Evolutionary conservation across 2,329 filamentous ascomycete species (phyloP).

Genomic region (Stagonosporopsis cucurbitacearum): DNA sequence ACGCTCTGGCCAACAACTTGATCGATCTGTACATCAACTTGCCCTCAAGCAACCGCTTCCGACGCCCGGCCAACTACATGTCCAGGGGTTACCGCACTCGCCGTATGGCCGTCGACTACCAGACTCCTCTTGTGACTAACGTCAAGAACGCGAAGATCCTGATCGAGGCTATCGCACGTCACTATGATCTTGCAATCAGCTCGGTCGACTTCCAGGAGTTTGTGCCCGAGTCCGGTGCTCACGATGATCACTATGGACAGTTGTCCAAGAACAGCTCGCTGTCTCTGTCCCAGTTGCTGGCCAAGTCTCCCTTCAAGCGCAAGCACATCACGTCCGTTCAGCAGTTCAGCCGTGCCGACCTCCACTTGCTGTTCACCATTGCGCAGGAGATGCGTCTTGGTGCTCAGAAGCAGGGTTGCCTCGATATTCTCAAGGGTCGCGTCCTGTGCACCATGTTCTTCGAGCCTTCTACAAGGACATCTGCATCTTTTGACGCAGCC

Average conservation of each 20-base stretch:
- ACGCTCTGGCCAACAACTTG: conserved; percentile 95
- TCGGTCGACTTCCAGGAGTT: conserved; percentile 92
- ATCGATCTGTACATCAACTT: conserved; percentile 99
- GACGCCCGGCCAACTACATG: conserved; percentile 97
- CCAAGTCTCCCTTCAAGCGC: conserved; percentile 84
- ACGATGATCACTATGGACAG: conserved; percentile 44
- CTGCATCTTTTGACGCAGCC: conserved; percentile 92
- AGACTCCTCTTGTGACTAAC: conserved; percentile 96
- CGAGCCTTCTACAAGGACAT: conserved; percentile 95
- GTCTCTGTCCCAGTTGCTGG: conserved; percentile 73
- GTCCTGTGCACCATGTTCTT: conserved; percentile 95
- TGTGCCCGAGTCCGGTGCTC: conserved; percentile 47
- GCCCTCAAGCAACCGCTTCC: conserved; percentile 97
- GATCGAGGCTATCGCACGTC: conserved; percentile 89
- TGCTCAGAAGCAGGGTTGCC: conserved; percentile 87
- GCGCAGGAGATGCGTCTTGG: conserved; percentile 97
- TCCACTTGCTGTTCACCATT: conserved; percentile 93
- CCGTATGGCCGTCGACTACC: conserved; percentile 97
- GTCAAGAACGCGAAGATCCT: conserved; percentile 99
- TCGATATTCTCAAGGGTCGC: conserved; percentile 84
- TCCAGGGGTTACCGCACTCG: conserved; percentile 96
- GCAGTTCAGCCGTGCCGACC: conserved; percentile 84
- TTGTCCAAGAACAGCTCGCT: conserved; percentile 63
- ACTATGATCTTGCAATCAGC: conserved; percentile 83
- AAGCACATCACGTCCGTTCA: conserved; percentile 90